These are phyloP conservation scores for Kregervanrija delftensis DNA, from an alignment of 805 yeast species.

Conservation along the genomic window DNA sequence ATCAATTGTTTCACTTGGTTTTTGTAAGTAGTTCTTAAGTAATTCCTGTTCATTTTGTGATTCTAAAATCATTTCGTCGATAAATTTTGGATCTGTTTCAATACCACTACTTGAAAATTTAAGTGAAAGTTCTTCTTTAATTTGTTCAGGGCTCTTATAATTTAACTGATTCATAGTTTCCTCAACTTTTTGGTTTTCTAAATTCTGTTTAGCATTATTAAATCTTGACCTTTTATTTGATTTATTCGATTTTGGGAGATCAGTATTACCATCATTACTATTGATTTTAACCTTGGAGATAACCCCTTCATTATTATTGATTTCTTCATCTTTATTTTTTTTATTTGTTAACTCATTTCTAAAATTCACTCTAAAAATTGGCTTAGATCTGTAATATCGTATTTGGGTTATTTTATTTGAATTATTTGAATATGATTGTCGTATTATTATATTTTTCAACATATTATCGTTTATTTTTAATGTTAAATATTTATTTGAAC, in stretches of 20 bases:
- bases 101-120: conserved; percentile 20
- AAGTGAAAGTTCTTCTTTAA: conserved; percentile 19
- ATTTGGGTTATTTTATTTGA: not conserved
- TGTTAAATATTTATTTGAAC: too few relatives aligned
- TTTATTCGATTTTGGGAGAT: not conserved
- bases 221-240: conserved; percentile 1
- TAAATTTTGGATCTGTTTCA: conserved; percentile 26
- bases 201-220: not conserved
- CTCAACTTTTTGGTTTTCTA: not conserved
- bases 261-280: not conserved
- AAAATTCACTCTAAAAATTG: conserved; percentile 1
- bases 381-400: not conserved
- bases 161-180: conserved; percentile 3
- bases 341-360: not conserved
- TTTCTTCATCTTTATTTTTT: not conserved
- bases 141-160: conserved; percentile 21
- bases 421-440: too few relatives aligned
- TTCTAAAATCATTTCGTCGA: conserved; percentile 19
- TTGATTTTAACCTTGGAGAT: not conserved
- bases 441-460: too few relatives aligned
- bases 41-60: conserved; percentile 16
- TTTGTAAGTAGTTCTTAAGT: conserved; percentile 8
- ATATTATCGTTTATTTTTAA: too few relatives aligned
- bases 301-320: not conserved
- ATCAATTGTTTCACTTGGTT: conserved; percentile 10